These are phyloP conservation scores for Elsinoe perseae DNA, from an alignment of 2,329 filamentous ascomycete genomes.

Conservation along the genomic window DNA sequence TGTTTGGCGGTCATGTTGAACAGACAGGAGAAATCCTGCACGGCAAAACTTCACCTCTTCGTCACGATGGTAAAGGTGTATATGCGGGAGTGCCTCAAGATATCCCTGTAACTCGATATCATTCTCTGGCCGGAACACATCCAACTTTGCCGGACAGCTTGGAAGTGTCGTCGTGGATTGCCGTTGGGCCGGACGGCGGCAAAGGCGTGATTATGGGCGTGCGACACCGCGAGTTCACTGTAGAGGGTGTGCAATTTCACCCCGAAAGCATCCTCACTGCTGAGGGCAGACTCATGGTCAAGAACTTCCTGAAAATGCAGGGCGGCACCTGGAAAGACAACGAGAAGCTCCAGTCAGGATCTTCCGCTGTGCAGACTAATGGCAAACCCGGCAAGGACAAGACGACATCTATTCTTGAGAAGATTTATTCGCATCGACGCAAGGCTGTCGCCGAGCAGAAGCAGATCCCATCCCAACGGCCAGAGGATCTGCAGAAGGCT, in stretches of 20 bases:
- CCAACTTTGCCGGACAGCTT: constrained; percentile 76
- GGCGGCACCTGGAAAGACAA: constrained; percentile 90
- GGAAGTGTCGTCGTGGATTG: constrained; percentile 86
- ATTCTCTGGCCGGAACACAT: constrained; percentile 89
- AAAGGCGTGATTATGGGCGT: constrained; percentile 95
- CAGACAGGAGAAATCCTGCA: constrained; percentile 95
- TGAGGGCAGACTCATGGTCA: constrained; percentile 79
- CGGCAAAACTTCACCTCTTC: constrained; percentile 87
- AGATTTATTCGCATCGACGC: constrained; percentile 78
- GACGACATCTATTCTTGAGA: constrained; percentile 79
- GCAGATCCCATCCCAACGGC: constrained; percentile 73
- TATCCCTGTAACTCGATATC: constrained; percentile 86
- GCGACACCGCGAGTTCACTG: constrained; percentile 77
- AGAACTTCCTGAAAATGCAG: constrained; percentile 81
- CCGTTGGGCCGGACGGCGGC: constrained; percentile 62
- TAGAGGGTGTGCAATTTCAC: constrained; percentile 98
- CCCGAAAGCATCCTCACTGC: constrained; percentile 94
- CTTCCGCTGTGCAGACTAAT: constrained; percentile 22
- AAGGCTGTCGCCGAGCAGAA: constrained; percentile 73
- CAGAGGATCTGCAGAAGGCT: constrained; percentile 73
- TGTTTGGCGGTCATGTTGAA: constrained; percentile 83
- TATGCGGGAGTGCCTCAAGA: constrained; percentile 73
- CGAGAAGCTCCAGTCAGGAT: constrained; percentile 43
- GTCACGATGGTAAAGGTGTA: constrained; percentile 85
- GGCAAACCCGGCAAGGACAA: constrained; percentile 39